Evolutionary conservation across 495 filamentous ascomycete genomes (phyloP), one percentile per base, ranked within the genome.

Genomic region (Hypoxylon subgilvum): DNA sequence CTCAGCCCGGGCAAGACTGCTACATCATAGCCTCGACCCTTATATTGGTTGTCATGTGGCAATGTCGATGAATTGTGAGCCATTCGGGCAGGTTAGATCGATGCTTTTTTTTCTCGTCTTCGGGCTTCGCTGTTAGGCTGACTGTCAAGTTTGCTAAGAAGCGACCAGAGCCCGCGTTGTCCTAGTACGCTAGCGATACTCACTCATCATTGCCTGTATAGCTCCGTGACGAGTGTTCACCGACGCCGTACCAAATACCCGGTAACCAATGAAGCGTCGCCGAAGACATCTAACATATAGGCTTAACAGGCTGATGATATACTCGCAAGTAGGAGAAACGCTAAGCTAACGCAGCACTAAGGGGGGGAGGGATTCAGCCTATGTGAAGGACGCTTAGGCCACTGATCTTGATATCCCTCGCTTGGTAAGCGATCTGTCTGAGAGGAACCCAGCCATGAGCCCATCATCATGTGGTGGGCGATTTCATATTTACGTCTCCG

Each of bases 251-350:
- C 48, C 53, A 44, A 32, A 35, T 2, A 9, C 13, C 1, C 25
- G 60, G 60, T 49, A 58, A 17, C 60, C 60, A 63, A 57, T 49
- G 32, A 39, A n/a, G 3, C 13, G 22, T 21, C 27, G 21, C 6
- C 6, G 44, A 18, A 12, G 31, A 3, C 30, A 42, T 19, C 14
- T 13, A 14, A 23, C 19, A 51, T 50, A 47, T 42, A 35, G 7
- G 12, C 49, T 25, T 42, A 34, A 13, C 34, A 27, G 23, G 5
- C 43, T 0, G n/a, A 38, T n/a, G n/a, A 51, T 12, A 6, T 34
- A 32, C 25, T 31, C 46, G 21, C 9, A 31, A 43, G 38, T 19
- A 17, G 27, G 44, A 23, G 43, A 38, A 50, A 17, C n/a, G 25
- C 25, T 30, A 14, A 21, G 31, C 22, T 8, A 6, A n/a, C 10